Base-by-base conservation (phyloP, 768 basidiomycete species). In the Russula ochroleuca region DNA sequence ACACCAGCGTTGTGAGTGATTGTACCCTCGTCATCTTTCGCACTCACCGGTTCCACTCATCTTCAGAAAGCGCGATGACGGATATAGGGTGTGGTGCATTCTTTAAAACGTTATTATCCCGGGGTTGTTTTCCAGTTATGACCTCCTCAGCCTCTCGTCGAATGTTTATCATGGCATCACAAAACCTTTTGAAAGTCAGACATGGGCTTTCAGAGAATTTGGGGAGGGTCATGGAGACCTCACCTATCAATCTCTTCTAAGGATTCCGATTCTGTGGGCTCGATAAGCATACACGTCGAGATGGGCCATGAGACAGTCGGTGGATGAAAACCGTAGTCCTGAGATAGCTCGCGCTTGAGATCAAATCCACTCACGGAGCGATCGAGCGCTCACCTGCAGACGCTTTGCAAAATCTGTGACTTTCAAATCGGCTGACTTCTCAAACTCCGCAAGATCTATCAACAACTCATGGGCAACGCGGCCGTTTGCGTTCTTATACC, bases 221-320 rank as follows among this genome's bases (percentile, higher is more conserved):
- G 21, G 31, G 9, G 19, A 28, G 19, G n/a, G 11, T 37, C 25
- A 51, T 8, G 5, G 28, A 10, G 25, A 25, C 68, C 77, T 52
- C 65, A 90, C 85, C 88, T 83, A 71, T 98, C 93, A 57, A 98
- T 83, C 74, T 98, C 96, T 65, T 94, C 90, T 33, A 97, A 80
- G 0, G 91, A 85, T 77, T 98, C 96, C 0, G 92, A 95, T 75
- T 98, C 96, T 2, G 96, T 98, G 7, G 96, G 96, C 76, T 98
- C 96, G 66, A 98, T 97, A 57, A 97, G 81, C 92, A 97, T 97
- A 71, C 91, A 95, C 1, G 96, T 97, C 21, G 92, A 87, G 67
- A 92, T 94, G 7, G 97, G 97, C 97, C 97, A 98, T 7, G 94
- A 94, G 75, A 94, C 96, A 5, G 97, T 99, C 2, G 97, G 97